phyloP scores from a whole-genome alignment of 352 stramenopile genomes.

The Phytophthora foliorum region DNA sequence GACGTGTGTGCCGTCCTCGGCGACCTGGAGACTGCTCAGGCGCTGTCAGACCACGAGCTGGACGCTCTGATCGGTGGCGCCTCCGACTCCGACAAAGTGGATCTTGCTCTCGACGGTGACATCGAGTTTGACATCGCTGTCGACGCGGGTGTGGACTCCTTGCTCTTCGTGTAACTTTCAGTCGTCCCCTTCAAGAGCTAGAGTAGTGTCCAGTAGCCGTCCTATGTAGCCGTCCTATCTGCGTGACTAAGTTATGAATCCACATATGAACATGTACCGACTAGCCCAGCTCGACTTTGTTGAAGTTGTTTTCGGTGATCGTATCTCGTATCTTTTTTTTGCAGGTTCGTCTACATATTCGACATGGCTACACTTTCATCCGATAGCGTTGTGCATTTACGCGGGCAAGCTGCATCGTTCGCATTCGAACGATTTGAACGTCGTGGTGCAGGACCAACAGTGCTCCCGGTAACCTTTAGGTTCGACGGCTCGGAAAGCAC shows the following conservation, averaged over 20 bases:
- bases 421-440: no score
- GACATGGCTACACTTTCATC: background rate
- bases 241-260: background rate
- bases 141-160: background rate
- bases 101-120: background rate
- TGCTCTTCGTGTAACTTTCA: background rate
- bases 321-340: no score
- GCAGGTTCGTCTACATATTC: background rate
- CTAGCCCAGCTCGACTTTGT: no score
- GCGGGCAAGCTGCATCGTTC: no score
- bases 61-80: conserved; percentile 13
- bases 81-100: background rate
- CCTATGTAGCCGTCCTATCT: background rate
- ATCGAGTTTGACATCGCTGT: background rate
- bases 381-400: no score
- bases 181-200: no score
- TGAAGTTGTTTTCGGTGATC: no score
- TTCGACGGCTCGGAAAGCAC: no score
- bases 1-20: conserved; percentile 19
- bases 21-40: background rate
- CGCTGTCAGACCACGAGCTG: conserved; percentile 9
- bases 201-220: no score
- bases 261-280: background rate
- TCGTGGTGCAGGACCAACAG: no score
- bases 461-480: no score